These are phyloP conservation scores for Leptodontidium sp. DNA, from an alignment of 2,329 filamentous ascomycete genomes.

Conservation along the genomic window DNA sequence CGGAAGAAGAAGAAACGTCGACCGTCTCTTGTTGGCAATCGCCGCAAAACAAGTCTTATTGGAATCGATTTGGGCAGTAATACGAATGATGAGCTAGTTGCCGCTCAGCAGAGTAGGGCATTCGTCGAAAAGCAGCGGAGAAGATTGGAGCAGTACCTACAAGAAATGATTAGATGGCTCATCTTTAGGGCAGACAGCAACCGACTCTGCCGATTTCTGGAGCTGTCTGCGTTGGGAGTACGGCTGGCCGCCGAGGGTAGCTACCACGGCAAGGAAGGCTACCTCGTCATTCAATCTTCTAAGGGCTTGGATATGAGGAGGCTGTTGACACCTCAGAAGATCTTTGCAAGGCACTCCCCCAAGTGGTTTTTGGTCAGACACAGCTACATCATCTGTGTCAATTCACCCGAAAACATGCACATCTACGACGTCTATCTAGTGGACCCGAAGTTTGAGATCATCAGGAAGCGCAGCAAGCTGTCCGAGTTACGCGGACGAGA, in stretches of 20 bases:
- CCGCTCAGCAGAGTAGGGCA: conserved; percentile 45
- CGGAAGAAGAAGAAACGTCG: conserved; percentile 59
- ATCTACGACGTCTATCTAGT: conserved; percentile 99
- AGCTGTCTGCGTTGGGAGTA: conserved; percentile 92
- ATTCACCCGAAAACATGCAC: conserved; percentile 97
- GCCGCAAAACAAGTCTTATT: conserved; percentile 62
- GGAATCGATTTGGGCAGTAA: conserved; percentile 32
- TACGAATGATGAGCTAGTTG: conserved; percentile 56
- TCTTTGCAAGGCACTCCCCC: conserved; percentile 83
- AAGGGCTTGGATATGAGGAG: conserved; percentile 88
- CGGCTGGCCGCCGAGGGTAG: conserved; percentile 93
- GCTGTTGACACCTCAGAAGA: conserved; percentile 78
- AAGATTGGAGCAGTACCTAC: conserved; percentile 88
- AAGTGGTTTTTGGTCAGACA: conserved; percentile 99
- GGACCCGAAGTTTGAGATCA: conserved; percentile 84
- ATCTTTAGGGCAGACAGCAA: conserved; percentile 98
- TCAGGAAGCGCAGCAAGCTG: conserved; percentile 71
- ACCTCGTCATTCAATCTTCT: conserved; percentile 88
- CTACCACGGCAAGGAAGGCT: conserved; percentile 97
- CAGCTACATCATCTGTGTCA: conserved; percentile 97
- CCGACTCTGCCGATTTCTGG: conserved; percentile 92
- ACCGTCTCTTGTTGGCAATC: conserved; percentile 52
- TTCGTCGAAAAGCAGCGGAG: conserved; percentile 86
- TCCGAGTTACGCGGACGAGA: conserved; percentile 64
- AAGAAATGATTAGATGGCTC: conserved; percentile 93